Percentiles rank a stretch among this genome's conserved stretches.
These are phyloP conservation scores for Cercospora nicotianae DNA, from an alignment of 2,329 filamentous ascomycete genomes.

Conservation along the genomic window DNA sequence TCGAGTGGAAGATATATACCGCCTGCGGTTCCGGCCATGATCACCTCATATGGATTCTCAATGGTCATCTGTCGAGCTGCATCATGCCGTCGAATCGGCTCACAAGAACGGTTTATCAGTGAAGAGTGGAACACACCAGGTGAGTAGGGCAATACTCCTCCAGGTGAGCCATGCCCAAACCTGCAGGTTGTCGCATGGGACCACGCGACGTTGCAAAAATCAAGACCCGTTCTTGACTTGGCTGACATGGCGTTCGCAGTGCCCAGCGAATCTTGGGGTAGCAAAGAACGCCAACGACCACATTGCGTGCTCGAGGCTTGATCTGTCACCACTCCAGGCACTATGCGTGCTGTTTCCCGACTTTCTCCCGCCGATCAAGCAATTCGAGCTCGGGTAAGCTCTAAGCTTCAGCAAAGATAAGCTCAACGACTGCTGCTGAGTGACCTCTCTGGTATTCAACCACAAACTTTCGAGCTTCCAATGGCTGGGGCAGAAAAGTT, in stretches of 20 bases:
- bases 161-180: background rate
- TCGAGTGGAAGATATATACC: background rate
- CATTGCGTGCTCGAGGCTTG: conserved; percentile 24
- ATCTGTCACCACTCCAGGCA: conserved; percentile 15
- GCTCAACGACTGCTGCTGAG: conserved; percentile 9
- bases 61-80: conserved; percentile 4
- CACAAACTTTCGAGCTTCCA: background rate
- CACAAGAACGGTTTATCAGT: background rate
- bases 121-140: background rate
- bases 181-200: background rate
- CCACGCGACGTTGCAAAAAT: background rate
- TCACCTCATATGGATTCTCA: conserved; percentile 11
- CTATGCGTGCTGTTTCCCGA: background rate
- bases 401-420: conserved; percentile 14
- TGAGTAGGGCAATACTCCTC: background rate
- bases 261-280: conserved; percentile 4
- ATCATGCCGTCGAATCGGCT: background rate
- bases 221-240: background rate
- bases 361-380: conserved; percentile 4
- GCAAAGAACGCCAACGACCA: background rate
- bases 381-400: conserved; percentile 13
- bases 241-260: background rate
- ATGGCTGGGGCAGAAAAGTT: conserved; percentile 21
- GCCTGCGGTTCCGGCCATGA: background rate
- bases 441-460: background rate